Conservation (phyloP, 179 eudicot genomes). For the Beta macrorhiza region DNA sequence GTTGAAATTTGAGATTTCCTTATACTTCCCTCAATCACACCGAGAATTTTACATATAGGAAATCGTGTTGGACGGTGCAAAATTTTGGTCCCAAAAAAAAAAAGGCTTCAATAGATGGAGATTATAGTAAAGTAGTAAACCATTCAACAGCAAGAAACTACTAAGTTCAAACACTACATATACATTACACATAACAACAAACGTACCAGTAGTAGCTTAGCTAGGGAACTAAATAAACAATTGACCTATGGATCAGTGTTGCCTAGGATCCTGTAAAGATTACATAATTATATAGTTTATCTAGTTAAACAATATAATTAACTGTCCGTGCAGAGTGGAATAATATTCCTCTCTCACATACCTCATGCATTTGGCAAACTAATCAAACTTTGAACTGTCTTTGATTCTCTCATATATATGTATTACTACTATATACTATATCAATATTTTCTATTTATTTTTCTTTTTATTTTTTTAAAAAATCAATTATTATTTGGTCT, state of each 20-base stretch:
- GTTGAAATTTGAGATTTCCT: too few relatives aligned
- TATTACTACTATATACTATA: neutral
- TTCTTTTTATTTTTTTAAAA: neutral
- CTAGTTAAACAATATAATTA: neutral
- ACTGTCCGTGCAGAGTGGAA: conserved; percentile 27
- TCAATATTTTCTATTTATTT: neutral
- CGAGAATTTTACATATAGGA: too few relatives aligned
- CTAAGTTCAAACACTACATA: neutral
- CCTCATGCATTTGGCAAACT: conserved; percentile 19
- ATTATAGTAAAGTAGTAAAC: too few relatives aligned
- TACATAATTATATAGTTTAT: neutral
- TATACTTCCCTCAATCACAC: too few relatives aligned
- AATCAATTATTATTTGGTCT: neutral
- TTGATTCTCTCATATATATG: neutral
- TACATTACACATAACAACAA: neutral
- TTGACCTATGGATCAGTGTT: conserved; percentile 37
- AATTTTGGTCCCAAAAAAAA: too few relatives aligned
- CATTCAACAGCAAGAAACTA: too few relatives aligned
- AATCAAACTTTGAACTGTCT: conserved; percentile 2
- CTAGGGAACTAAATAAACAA: neutral
- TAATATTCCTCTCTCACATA: conserved; percentile 23
- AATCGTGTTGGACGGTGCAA: too few relatives aligned
- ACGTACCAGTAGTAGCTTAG: neutral
- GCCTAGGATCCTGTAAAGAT: conserved; percentile 39
- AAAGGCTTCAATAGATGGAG: too few relatives aligned